Conservation (phyloP, 75 land plant genomes). For the Cryptomeria japonica region DNA sequence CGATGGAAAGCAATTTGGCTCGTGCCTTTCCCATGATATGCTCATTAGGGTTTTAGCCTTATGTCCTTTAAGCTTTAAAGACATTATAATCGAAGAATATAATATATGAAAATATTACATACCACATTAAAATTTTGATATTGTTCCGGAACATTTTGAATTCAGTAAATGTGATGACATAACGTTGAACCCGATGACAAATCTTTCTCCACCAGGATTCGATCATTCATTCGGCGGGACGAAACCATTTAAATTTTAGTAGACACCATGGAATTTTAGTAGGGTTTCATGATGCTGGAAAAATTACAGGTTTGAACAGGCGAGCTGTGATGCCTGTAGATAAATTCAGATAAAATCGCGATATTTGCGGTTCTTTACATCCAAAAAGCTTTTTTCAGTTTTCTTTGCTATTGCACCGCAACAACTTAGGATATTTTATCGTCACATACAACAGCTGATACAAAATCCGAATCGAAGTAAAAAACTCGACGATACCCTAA, state of each 20-base stretch:
- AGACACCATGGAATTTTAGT: not conserved
- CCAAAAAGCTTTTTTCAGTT: not conserved
- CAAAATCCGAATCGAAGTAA: too few relatives aligned
- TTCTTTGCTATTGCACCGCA: too few relatives aligned
- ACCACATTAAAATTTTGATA: not conserved
- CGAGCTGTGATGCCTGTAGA: not conserved
- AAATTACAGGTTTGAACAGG: not conserved
- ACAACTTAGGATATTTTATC: too few relatives aligned
- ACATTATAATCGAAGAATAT: not conserved
- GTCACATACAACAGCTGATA: too few relatives aligned
- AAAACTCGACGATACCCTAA: not conserved
- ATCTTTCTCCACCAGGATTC: not conserved
- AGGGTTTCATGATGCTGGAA: not conserved
- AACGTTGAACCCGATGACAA: not conserved
- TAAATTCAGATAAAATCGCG: not conserved
- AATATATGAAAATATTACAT: not conserved
- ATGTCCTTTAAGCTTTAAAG: not conserved
- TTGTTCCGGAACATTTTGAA: not conserved
- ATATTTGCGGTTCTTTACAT: not conserved
- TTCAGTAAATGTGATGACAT: too few relatives aligned
- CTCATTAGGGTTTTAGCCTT: not conserved
- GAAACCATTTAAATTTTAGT: not conserved
- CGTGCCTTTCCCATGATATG: not conserved
- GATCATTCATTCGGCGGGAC: not conserved
- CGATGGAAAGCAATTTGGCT: not conserved